Evolutionary conservation across 805 yeast genomes (phyloP).

Genomic region (Schwanniomyces polymorphus): DNA sequence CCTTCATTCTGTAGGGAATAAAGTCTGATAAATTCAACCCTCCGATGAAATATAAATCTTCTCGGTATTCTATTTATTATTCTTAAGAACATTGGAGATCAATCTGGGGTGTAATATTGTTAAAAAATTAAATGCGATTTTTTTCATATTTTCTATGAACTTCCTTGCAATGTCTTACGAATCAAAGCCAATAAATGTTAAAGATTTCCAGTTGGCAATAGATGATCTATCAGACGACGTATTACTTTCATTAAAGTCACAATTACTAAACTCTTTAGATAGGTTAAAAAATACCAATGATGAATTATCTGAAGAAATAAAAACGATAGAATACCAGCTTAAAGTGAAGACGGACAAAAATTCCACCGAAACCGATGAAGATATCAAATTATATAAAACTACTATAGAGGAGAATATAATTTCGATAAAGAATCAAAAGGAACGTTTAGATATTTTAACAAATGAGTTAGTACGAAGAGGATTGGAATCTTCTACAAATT

Average conservation of each 20-base stretch:
- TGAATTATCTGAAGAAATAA: slow-evolving; percentile 44
- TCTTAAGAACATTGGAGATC: not conserved
- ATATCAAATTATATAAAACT: slow-evolving; percentile 52
- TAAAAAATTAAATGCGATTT: not conserved
- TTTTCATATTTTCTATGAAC: not conserved
- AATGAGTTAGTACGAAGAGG: slow-evolving; percentile 50
- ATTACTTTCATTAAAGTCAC: slow-evolving; percentile 13
- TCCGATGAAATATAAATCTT: not conserved
- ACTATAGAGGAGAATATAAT: slow-evolving; percentile 55
- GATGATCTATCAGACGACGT: slow-evolving; percentile 49
- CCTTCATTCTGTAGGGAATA: not conserved
- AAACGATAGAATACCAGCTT: slow-evolving; percentile 10
- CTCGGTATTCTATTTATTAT: not conserved
- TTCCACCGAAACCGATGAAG: slow-evolving; percentile 37
- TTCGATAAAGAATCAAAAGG: slow-evolving; percentile 53
- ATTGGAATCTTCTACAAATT: slow-evolving; percentile 3
- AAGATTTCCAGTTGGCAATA: slow-evolving; percentile 54
- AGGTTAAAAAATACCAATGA: slow-evolving; percentile 55
- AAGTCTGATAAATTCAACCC: not conserved
- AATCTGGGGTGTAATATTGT: not conserved
- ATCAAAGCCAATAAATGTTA: slow-evolving; percentile 23
- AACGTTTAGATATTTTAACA: slow-evolving; percentile 45
- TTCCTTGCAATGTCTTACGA: slow-evolving; percentile 1
- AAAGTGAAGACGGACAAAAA: slow-evolving; percentile 8
- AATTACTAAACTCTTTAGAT: slow-evolving; percentile 37